phyloP scores from a whole-genome alignment of 202 grass and related monocot species.

The Schoenoplectus triqueter region DNA sequence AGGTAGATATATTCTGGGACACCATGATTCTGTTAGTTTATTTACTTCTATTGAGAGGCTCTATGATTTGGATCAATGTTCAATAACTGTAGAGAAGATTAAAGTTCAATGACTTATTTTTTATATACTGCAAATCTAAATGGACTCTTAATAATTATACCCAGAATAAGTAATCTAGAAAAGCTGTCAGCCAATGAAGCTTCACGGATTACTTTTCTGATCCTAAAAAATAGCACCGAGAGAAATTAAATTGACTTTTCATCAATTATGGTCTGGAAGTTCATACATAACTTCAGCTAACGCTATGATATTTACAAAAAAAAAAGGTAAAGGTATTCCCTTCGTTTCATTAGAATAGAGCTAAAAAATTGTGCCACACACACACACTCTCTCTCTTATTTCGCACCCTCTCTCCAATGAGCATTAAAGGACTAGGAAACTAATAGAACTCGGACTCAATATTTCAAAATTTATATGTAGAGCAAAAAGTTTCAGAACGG shows the following conservation, averaged over 20 bases:
- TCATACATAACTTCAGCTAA: not conserved
- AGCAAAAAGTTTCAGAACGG: no score
- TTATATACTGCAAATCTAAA: not conserved
- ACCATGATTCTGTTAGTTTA: not conserved
- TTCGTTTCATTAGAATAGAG: not conserved
- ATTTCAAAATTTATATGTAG: no score
- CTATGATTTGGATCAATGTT: not conserved
- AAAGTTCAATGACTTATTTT: not conserved
- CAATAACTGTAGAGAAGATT: not conserved
- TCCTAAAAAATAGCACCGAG: not conserved
- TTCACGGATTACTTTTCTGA: not conserved
- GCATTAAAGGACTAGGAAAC: not conserved
- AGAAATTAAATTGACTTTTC: not conserved
- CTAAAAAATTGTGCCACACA: no score
- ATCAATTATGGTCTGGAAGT: not conserved
- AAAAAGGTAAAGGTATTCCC: not conserved
- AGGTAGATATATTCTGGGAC: no score
- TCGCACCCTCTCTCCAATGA: not conserved
- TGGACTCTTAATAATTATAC: not conserved
- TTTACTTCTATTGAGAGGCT: constrained; percentile 1
- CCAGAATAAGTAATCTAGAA: not conserved
- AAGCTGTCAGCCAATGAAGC: not conserved
- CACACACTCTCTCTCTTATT: no score
- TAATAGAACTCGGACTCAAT: not conserved
- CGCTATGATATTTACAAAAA: not conserved